Evolutionary conservation across 2,329 filamentous ascomycete genomes (phyloP), one percentile per base, ranked within the genome.

Genomic region (Curvularia sp.): DNA sequence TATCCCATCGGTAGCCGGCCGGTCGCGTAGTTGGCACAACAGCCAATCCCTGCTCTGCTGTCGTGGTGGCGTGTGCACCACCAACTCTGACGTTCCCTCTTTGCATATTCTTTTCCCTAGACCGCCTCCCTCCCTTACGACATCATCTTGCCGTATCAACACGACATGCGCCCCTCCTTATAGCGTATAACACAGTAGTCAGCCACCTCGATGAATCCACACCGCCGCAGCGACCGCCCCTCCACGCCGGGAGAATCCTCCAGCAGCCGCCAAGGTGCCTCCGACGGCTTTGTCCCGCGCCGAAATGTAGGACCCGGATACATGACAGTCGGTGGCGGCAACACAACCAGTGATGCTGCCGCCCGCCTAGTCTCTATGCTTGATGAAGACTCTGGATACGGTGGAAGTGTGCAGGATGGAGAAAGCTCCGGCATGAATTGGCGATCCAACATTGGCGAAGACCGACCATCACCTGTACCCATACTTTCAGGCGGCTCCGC

Each of bases 381-480:
- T 54, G 92, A 96, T 61, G 82, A 87, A 57, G 95, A 99, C 75
- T 98, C 94, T 18, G 95, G 94, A 6, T 98, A 98, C 73, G 93
- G 92, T 54, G 90, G 90, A 43, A 97, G 92, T 74, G 83, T 90
- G 49, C 81, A 85, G 28, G 78, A 81, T 52, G 88, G 87, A 59
- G 90, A 90, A 51, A 85, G 85, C 65, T 78, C 78, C 70, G 73
- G 76, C 53, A 77, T 79, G 39, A 78, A 77, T 49, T 88, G 85
- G 83, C 81, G 84, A 70, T 80, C 83, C 18, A 82, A 82, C 57
- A 76, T 86, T 64, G 80, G 84, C 67, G 80, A 84, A 66, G 86
- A 88, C 72, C 79, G 82, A 61, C 85, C 83, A 39, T 77, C 79
- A 38, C 84, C 84, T 71, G 84, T 85, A 27, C 80, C 84, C 48